Evolutionary conservation across 768 basidiomycete genomes (phyloP).

Genomic region (Termitomyces titanicus): DNA sequence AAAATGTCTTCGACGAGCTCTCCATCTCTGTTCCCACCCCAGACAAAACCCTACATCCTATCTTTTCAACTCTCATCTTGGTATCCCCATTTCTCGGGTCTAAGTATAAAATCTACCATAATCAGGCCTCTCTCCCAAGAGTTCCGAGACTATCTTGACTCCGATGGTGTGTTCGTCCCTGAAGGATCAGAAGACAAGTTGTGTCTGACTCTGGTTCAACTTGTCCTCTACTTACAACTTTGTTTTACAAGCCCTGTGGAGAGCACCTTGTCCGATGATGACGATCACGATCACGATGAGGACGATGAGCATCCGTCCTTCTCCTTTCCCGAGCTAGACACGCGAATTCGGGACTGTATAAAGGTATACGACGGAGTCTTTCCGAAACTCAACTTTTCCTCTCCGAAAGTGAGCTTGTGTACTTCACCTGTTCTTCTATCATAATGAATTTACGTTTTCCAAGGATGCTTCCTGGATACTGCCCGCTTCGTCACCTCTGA

Average conservation of each 20-base stretch:
- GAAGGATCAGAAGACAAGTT: slow-evolving; percentile 79
- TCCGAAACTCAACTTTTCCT: slow-evolving; percentile 94
- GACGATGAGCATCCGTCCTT: slow-evolving; percentile 33
- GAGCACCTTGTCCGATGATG: slow-evolving; percentile 60
- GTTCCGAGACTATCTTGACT: slow-evolving; percentile 70
- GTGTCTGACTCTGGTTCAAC: slow-evolving; percentile 24
- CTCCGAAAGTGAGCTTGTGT: slow-evolving; percentile 63
- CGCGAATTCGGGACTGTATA: slow-evolving; percentile 62
- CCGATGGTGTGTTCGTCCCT: slow-evolving; percentile 84
- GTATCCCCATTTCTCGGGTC: slow-evolving; percentile 66
- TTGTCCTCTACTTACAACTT: neutral
- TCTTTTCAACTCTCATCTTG: slow-evolving; percentile 83
- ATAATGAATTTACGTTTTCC: neutral
- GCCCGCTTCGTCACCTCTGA: slow-evolving; percentile 77
- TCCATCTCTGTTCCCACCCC: slow-evolving; percentile 45
- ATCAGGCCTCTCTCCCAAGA: slow-evolving; percentile 62
- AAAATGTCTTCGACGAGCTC: slow-evolving; percentile 9
- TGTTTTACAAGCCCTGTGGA: slow-evolving; percentile 39
- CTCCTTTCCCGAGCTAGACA: slow-evolving; percentile 82
- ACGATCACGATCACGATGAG: slow-evolving; percentile 34
- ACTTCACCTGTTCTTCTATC: neutral
- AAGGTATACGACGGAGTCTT: slow-evolving; percentile 78
- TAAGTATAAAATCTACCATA: slow-evolving; percentile 70
- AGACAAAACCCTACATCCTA: slow-evolving; percentile 51
- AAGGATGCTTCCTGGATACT: slow-evolving; percentile 93